Percentiles rank a stretch among this genome's conserved stretches.
These are phyloP conservation scores for Termitomyces sp. DNA, from an alignment of 768 basidiomycete genomes.

Conservation along the genomic window DNA sequence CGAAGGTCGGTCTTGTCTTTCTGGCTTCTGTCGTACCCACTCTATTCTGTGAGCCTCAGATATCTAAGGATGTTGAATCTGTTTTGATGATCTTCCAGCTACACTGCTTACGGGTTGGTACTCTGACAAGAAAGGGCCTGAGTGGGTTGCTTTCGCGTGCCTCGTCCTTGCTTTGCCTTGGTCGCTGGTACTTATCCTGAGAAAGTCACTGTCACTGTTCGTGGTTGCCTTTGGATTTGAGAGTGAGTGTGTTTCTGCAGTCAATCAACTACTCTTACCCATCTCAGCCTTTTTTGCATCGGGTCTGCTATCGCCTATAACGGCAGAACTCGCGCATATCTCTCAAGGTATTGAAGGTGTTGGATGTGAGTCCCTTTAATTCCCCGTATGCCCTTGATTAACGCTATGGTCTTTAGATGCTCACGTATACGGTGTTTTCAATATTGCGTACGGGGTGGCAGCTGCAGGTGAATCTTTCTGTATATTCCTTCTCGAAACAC, in stretches of 20 bases:
- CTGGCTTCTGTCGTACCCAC: constrained; percentile 61
- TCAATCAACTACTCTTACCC: not conserved
- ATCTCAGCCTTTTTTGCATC: constrained; percentile 55
- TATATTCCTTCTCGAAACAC: not conserved
- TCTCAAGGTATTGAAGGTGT: constrained; percentile 53
- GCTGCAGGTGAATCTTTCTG: constrained; percentile 40
- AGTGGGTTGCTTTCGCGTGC: constrained; percentile 44
- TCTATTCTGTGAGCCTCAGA: constrained; percentile 46
- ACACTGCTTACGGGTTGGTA: constrained; percentile 54
- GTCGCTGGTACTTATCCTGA: constrained; percentile 51
- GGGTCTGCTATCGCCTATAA: constrained; percentile 55
- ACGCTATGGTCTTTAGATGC: constrained; percentile 41
- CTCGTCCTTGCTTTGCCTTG: constrained; percentile 56
- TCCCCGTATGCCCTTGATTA: not conserved
- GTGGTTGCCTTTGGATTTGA: constrained; percentile 43
- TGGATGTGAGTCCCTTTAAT: constrained; percentile 47
- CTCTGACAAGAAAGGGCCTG: constrained; percentile 51
- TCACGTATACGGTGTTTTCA: constrained; percentile 72
- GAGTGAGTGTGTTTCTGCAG: constrained; percentile 33
- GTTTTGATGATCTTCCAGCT: constrained; percentile 28
- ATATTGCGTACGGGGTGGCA: constrained; percentile 64
- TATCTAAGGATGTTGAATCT: not conserved
- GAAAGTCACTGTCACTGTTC: constrained; percentile 41
- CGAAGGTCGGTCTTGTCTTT: constrained; percentile 61
- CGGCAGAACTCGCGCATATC: constrained; percentile 61